Evolutionary conservation across 768 basidiomycete species (phyloP).

Genomic region (Tulasnella sp.): DNA sequence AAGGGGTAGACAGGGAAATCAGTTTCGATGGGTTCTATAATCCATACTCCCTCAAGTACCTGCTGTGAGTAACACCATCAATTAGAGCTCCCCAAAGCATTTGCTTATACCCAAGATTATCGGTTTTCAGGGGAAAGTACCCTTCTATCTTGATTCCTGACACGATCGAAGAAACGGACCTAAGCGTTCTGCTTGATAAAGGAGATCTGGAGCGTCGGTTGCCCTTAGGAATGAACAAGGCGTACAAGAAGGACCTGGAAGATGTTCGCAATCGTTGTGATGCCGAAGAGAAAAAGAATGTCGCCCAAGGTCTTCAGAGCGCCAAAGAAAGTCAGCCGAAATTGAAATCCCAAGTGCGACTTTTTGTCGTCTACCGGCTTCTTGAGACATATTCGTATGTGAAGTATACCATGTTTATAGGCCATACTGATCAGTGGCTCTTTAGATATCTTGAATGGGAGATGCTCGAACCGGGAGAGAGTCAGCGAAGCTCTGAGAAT

Average conservation of each 20-base stretch:
- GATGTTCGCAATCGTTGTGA: neutral
- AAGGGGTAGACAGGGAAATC: neutral
- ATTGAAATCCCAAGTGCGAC: neutral
- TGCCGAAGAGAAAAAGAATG: neutral
- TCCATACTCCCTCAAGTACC: neutral
- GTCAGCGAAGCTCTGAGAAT: neutral
- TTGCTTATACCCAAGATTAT: no score
- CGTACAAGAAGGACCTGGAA: neutral
- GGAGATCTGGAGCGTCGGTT: neutral
- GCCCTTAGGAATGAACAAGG: neutral
- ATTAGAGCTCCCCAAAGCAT: no score
- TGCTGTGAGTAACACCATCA: neutral
- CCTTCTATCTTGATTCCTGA: neutral
- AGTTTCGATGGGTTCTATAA: neutral
- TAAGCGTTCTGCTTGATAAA: neutral
- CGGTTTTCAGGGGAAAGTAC: neutral
- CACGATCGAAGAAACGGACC: neutral
- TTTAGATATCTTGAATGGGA: neutral
- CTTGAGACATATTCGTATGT: neutral
- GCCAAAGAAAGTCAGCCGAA: neutral
- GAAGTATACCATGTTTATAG: neutral
- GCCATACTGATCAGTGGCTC: neutral
- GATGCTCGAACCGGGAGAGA: neutral
- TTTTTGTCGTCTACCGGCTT: neutral
- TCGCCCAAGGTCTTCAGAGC: neutral